phyloP scores from a whole-genome alignment of 805 yeast genomes.

The Cyberlindnera xylosilytica region DNA sequence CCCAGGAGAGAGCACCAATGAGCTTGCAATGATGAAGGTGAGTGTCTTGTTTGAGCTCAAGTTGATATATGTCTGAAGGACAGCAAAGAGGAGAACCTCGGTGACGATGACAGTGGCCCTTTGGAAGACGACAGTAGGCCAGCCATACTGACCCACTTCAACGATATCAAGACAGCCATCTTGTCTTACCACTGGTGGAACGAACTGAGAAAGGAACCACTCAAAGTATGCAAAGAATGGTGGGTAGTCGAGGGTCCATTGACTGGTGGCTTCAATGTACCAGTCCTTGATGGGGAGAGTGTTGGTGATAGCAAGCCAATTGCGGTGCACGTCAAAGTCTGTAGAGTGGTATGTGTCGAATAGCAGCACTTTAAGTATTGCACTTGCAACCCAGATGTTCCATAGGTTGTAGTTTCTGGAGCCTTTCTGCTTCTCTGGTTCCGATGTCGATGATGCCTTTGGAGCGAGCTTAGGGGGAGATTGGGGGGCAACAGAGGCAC shows the following conservation, averaged over 20 bases:
- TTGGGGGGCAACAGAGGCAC: not conserved
- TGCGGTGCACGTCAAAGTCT: constrained; percentile 95
- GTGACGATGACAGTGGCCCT: constrained; percentile 74
- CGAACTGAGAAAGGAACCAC: constrained; percentile 69
- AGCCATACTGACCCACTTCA: constrained; percentile 61
- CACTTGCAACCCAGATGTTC: constrained; percentile 65
- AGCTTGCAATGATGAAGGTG: constrained; percentile 73
- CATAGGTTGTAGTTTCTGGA: constrained; percentile 46
- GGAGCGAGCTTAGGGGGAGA: not conserved
- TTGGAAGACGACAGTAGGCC: constrained; percentile 82
- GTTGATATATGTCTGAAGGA: constrained; percentile 70
- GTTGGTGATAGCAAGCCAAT: constrained; percentile 92
- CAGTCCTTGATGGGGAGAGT: constrained; percentile 71
- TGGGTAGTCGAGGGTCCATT: constrained; percentile 97
- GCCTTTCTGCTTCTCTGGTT: constrained; percentile 1
- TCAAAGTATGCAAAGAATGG: constrained; percentile 98
- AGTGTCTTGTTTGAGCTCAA: constrained; percentile 38
- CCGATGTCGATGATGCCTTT: not conserved
- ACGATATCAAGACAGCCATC: constrained; percentile 82
- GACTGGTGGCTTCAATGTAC: constrained; percentile 76
- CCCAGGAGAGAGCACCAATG: constrained; percentile 86
- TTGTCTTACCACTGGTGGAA: constrained; percentile 54
- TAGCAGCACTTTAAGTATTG: constrained; percentile 57
- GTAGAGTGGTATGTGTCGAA: constrained; percentile 87
- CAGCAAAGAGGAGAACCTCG: constrained; percentile 66